A percentile compares a stretch with the other conserved stretches of the same genome.
Conservation (phyloP, 768 basidiomycete genomes). For the Cytidiella melzeri region DNA sequence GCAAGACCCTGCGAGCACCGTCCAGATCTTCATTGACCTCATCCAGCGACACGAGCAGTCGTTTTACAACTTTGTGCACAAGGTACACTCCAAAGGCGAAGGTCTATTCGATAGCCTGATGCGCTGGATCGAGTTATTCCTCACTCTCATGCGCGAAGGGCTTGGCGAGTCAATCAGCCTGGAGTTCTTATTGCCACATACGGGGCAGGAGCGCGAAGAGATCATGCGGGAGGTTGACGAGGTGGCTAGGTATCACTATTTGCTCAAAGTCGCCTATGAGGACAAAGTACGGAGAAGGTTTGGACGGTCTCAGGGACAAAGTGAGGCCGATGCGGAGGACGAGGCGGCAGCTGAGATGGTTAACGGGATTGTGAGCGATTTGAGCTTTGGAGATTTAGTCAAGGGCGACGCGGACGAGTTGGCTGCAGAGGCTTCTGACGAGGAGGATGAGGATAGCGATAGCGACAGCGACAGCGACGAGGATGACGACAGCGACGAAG, state of each 20-base stretch:
- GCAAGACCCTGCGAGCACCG: constrained; percentile 78
- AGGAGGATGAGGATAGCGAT: constrained; percentile 42
- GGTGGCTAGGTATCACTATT: constrained; percentile 89
- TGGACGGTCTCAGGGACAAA: constrained; percentile 44
- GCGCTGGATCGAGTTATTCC: constrained; percentile 95
- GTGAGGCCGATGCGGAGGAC: constrained; percentile 67
- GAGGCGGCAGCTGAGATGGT: constrained; percentile 79
- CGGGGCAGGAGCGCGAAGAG: constrained; percentile 64
- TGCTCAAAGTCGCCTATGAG: constrained; percentile 89
- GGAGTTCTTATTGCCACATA: constrained; percentile 85
- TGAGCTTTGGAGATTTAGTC: constrained; percentile 77
- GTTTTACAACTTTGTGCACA: constrained; percentile 97
- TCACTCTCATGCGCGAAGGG: constrained; percentile 86
- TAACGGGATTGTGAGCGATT: constrained; percentile 71
- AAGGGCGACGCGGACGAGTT: constrained; percentile 76
- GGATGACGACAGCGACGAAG: constrained; percentile 30
- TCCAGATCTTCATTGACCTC: constrained; percentile 89
- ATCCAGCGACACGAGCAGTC: constrained; percentile 91
- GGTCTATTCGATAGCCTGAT: constrained; percentile 90
- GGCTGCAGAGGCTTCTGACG: constrained; percentile 54
- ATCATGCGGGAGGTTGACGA: constrained; percentile 85
- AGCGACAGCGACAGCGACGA: constrained; percentile 26
- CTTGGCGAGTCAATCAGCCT: constrained; percentile 68
- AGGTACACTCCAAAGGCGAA: constrained; percentile 95
- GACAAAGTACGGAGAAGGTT: constrained; percentile 87